Base-by-base conservation (phyloP, 768 basidiomycete genomes). In the Mycena capillaripes region DNA sequence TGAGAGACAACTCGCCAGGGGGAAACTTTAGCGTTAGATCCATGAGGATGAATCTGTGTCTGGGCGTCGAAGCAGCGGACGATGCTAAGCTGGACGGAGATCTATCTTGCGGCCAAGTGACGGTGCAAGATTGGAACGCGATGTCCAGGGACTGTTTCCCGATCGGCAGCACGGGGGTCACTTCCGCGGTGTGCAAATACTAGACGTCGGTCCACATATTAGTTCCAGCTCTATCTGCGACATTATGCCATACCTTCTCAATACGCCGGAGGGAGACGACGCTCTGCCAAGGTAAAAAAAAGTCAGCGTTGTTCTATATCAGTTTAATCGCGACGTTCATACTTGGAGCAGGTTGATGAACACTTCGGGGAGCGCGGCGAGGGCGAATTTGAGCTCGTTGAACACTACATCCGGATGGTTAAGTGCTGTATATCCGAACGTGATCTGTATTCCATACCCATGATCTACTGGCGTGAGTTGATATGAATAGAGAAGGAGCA, bases 41-140 rank as follows among this genome's bases (percentile, higher is more conserved):
- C 21, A 93, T 83, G 4, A 98, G 87, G 32, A 93, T 81, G 78
- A 98, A 98, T 76, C 92, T 93, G 53, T 55, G 84, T 71, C 87
- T 88, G 12, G 96, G 97, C 0, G 96, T 96, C 0, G 93, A 82
- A 4, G 90, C 85, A 12, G 83, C 85, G 1, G 91, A 91, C 3
- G 91, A 25, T 5, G 86, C 82, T 1, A 76, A 75, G 23, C 87
- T 85, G n/a, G 81, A 76, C 38, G 82, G 81, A 19, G 81, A 70
- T 34, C 93, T 89, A 71, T 96, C 95, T 75, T 92, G 91, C 0
- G 97, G 94, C 96, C 96, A 98, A 3, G 95, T 95, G 58, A 95
- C 86, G 1, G 95, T 97, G 36, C 95, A 95, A 8, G 92, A 93
- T 79, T 93, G 92, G 72, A 97, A 89, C 3, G 91, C 86, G 57